phyloP scores from a whole-genome alignment of 352 stramenopile genomes.

The Pythium folliculosum region DNA sequence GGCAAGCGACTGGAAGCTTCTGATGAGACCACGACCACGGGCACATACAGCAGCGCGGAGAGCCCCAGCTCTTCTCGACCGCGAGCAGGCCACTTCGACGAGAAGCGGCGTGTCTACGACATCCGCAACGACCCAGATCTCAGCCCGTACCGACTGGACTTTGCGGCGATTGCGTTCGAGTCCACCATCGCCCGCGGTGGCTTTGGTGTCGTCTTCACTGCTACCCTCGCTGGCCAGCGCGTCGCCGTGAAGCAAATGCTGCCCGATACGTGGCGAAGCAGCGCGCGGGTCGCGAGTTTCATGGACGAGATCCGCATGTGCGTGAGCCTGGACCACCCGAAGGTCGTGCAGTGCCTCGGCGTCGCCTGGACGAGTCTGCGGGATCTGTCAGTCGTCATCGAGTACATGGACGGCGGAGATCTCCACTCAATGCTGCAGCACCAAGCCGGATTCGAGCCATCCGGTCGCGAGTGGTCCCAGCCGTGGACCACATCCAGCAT shows the following conservation, averaged over 20 bases:
- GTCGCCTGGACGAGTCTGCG: slow-evolving; percentile 31
- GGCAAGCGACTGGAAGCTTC: too few relatives aligned
- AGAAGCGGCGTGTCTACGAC: too few relatives aligned
- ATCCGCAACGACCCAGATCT: slow-evolving; percentile 3
- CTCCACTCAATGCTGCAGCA: slow-evolving; percentile 15
- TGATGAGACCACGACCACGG: too few relatives aligned
- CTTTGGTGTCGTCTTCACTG: slow-evolving; percentile 18
- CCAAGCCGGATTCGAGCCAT: not conserved
- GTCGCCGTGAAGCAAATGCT: slow-evolving; percentile 27
- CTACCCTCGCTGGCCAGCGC: not conserved
- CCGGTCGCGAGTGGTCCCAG: slow-evolving; percentile 1
- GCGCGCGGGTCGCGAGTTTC: slow-evolving; percentile 24
- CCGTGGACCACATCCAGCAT: slow-evolving; percentile 1
- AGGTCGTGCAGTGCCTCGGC: slow-evolving; percentile 34
- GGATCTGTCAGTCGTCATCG: slow-evolving; percentile 31
- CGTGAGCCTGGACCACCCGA: slow-evolving; percentile 32
- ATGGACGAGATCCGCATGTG: slow-evolving; percentile 41
- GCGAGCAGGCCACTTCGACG: not conserved
- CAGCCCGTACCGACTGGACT: slow-evolving; percentile 3
- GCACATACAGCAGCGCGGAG: too few relatives aligned
- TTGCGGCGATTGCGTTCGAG: not conserved
- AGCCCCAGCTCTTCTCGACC: too few relatives aligned
- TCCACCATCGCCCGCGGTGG: slow-evolving; percentile 9
- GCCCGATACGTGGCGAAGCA: slow-evolving; percentile 22
- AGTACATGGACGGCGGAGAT: slow-evolving; percentile 34